phyloP scores from a whole-genome alignment of 1,284 basidiomycete species.

The Ganoderma meredithae region DNA sequence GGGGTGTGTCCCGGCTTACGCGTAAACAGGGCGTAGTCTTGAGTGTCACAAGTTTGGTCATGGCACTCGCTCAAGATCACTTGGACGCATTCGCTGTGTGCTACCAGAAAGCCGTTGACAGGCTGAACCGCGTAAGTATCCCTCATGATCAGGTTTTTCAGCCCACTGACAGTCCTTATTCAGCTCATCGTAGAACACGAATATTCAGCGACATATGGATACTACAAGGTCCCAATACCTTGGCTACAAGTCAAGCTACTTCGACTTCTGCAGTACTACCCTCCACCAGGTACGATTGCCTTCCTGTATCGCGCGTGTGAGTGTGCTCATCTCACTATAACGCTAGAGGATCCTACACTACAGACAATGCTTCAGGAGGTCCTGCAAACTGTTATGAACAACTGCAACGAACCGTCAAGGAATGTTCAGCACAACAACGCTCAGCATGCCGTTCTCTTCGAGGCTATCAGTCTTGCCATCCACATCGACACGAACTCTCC shows the following conservation, averaged over 20 bases:
- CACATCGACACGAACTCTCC: slow-evolving; percentile 94
- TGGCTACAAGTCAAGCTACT: slow-evolving; percentile 98
- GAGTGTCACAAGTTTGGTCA: slow-evolving; percentile 93
- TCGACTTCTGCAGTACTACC: slow-evolving; percentile 94
- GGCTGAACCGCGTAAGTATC: slow-evolving; percentile 78
- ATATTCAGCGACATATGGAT: slow-evolving; percentile 89
- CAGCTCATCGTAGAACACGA: slow-evolving; percentile 93
- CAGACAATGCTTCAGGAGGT: slow-evolving; percentile 83
- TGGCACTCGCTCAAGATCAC: slow-evolving; percentile 94
- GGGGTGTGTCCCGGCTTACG: slow-evolving; percentile 6
- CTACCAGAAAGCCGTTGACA: slow-evolving; percentile 94
- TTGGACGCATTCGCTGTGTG: slow-evolving; percentile 90
- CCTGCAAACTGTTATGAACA: slow-evolving; percentile 91
- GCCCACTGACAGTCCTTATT: slow-evolving; percentile 22
- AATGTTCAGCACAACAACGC: slow-evolving; percentile 99
- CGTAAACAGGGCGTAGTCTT: slow-evolving; percentile 85
- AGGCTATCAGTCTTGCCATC: slow-evolving; percentile 97
- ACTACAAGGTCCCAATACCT: slow-evolving; percentile 97
- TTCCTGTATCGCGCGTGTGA: background rate
- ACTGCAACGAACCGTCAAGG: slow-evolving; percentile 90
- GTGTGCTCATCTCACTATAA: background rate
- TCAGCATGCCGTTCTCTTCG: slow-evolving; percentile 97
- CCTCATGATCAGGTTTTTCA: background rate
- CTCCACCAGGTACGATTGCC: slow-evolving; percentile 77
- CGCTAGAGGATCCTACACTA: slow-evolving; percentile 83